Conservation (phyloP, 768 basidiomycete genomes). For the Cyclocybe cylindracea region DNA sequence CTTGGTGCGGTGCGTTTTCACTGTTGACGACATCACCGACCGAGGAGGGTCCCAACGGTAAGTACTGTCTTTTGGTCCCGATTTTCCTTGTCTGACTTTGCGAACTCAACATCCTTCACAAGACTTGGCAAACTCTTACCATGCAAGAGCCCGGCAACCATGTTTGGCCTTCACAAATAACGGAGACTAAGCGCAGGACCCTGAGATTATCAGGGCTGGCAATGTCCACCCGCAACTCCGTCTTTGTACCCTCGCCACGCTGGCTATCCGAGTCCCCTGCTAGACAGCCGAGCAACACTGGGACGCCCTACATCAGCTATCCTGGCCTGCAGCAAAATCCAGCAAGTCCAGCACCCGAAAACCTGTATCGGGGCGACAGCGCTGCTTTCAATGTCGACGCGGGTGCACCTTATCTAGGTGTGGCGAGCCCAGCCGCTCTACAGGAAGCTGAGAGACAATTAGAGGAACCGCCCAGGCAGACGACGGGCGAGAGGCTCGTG, state of each 20-base stretch:
- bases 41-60: too few species aligned
- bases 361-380: conserved; percentile 13
- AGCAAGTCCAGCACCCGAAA: conserved; percentile 21
- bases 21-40: too few species aligned
- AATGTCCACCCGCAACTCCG: neutral
- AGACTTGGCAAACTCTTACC: too few species aligned
- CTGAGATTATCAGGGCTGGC: too few species aligned
- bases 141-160: too few species aligned
- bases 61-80: too few species aligned
- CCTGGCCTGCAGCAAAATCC: conserved; percentile 12
- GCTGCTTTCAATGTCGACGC: conserved; percentile 22
- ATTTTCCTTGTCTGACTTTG: too few species aligned
- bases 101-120: too few species aligned
- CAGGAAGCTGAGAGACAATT: conserved; percentile 4
- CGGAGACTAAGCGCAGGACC: too few species aligned
- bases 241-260: conserved; percentile 19
- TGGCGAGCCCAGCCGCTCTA: conserved; percentile 11
- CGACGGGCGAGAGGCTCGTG: conserved; percentile 28
- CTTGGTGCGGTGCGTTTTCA: too few species aligned
- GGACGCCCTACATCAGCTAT: conserved; percentile 1
- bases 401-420: conserved; percentile 21
- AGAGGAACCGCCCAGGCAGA: conserved; percentile 3
- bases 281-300: neutral
- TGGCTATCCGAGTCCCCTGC: conserved; percentile 17
- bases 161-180: too few species aligned